Evolutionary conservation across 192 early-diverging fungal genomes (phyloP), one percentile per base, ranked within the genome.

Genomic region (Phlyctochytrium arcticum): DNA sequence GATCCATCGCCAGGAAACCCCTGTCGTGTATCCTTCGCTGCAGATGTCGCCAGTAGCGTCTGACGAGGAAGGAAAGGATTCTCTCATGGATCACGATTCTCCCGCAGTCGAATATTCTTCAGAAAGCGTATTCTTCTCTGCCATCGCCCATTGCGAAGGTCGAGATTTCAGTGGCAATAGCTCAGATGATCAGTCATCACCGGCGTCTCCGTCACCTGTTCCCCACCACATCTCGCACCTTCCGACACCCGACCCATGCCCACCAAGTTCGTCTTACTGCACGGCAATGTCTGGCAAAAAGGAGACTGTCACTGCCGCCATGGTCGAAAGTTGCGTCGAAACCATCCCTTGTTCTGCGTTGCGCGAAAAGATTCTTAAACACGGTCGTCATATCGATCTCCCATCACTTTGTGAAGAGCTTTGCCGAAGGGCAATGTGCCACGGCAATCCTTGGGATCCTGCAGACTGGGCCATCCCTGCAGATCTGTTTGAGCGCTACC

Each of bases 371-470:
- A 60, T 69, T 33, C 48, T 60, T 15, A 60, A 54, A 42, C 54
- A 39, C 50, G 57, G 67, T 26, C 58, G 36, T 6, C 59, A 46
- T 31, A 55, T 62, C 31, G 58, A 69, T 48, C 48, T 69, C 23
- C 19, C 48, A 1, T 27, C 67, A 10, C 39, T 69, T 24, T 69
- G 67, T 35, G 54, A 62, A 24, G 67, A 69, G 29, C 27, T 69
- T 27, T 29, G 27, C 32, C 36, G 32, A 21, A 15, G 59, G 31
- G 67, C 67, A 1, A 49, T 61, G 23, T 69, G 67, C 34, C 49
- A 55, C 39, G 67, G 67, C 30, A 56, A 69, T 48, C 67, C 67
- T 1, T 69, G 67, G 67, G 59, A 69, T 27, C 49, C 57, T 27
- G 31, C 17, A 12, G 53, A 69, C 27, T 69, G 67, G 67, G 39